Evolutionary conservation across 495 filamentous ascomycete species (phyloP), one percentile per base, ranked within the genome.

Genomic region (Penicillium desertorum): DNA sequence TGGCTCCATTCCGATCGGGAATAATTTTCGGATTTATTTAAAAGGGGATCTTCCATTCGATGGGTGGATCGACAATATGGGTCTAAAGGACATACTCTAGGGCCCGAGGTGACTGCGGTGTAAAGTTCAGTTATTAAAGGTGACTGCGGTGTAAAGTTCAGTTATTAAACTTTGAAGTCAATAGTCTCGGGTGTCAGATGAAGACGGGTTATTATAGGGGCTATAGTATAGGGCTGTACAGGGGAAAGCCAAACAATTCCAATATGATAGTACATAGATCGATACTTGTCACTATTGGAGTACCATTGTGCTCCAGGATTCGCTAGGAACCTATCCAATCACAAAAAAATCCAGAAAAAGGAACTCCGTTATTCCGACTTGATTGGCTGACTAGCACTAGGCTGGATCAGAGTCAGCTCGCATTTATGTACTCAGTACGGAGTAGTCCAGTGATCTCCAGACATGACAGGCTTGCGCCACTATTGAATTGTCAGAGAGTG

Each of bases 41-140:
- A 2, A 39, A 39, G 8, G 7, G 36, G 36, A 39, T 39, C 16
- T 39, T 17, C 36, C n/a, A 23, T 17, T n/a, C n/a, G 36, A 39
- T 39, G 16, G 36, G 36, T 39, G 36, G 36, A 8, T 39, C 36
- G 2, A 39, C 14, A 37, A 37, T 37, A 37, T 11, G 34, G 14
- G 5, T n/a, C 16, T 9, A 39, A 39, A 39, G n/a, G 36, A 39
- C 36, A 17, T 39, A 39, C 36, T 16, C 17, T 25, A 39, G 37
- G 32, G 23, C 25, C 34, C 54, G 58, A 59, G 34, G 50, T 64
- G 58, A 61, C 47, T 62, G 16, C 58, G 22, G 10, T 51, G 37
- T 56, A 17, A 12, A 23, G 30, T 34, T 34, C 9, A 16, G 10
- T 23, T 12, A 17, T 36, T 36, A 58, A 51, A 58, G 34, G 50